phyloP scores from a whole-genome alignment of 108 stramenopile genomes.

The Aureococcus anophagefferens region DNA sequence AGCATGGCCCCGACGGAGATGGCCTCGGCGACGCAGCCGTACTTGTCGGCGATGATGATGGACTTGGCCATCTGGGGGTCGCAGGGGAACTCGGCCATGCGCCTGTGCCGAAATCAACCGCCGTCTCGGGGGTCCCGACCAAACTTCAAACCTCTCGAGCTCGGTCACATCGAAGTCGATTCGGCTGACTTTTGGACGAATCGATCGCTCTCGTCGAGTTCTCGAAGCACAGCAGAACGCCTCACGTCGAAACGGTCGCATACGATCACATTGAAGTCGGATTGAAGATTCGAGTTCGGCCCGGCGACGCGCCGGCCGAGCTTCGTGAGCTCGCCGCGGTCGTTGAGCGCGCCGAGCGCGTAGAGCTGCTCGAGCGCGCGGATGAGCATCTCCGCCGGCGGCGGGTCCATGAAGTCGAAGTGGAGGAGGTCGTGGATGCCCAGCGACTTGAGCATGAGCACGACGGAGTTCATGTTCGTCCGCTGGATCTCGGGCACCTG shows the following conservation, averaged over 20 bases:
- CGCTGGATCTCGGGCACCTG: conserved; percentile 90
- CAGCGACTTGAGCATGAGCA: conserved; percentile 92
- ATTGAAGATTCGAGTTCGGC: too few species aligned
- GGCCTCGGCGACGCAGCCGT: conserved; percentile 78
- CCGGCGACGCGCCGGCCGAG: conserved; percentile 86
- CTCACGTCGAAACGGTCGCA: too few species aligned
- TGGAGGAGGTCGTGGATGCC: conserved; percentile 94
- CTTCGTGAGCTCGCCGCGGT: conserved; percentile 93
- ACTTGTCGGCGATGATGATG: conserved; percentile 86
- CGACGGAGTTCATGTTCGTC: conserved; percentile 97
- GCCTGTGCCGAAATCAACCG: too few species aligned
- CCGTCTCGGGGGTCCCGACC: too few species aligned
- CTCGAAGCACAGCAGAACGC: too few species aligned
- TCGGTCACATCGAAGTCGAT: too few species aligned
- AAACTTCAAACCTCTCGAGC: too few species aligned
- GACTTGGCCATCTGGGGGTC: conserved; percentile 96
- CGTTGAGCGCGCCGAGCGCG: conserved; percentile 98
- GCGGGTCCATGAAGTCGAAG: conserved; percentile 98
- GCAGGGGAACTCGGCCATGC: conserved; percentile 96
- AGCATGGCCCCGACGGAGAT: conserved; percentile 91
- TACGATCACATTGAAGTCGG: too few species aligned
- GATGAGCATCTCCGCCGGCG: conserved; percentile 90
- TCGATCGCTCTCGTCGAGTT: too few species aligned
- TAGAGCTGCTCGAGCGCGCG: conserved; percentile 90
- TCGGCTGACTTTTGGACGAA: too few species aligned